Percentiles rank a stretch among this genome's conserved stretches.
Conservation (phyloP, 805 yeast species). For the Candida verbasci region DNA sequence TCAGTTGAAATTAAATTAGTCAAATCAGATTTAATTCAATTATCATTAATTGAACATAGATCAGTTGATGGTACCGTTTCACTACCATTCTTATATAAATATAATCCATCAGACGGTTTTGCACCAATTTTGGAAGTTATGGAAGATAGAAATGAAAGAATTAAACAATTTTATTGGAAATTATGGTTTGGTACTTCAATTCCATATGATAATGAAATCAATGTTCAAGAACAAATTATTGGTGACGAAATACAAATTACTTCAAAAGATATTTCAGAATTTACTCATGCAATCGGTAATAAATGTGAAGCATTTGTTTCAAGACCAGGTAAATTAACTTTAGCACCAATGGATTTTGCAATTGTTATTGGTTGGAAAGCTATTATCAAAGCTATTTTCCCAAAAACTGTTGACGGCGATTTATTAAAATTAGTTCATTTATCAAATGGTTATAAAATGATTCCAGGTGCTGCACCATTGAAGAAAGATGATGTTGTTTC, state of each 20-base stretch:
- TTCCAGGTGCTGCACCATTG: conserved; percentile 87
- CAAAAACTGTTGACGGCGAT: conserved; percentile 93
- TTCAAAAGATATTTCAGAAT: conserved; percentile 77
- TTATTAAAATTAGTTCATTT: conserved; percentile 88
- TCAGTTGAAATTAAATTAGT: conserved; percentile 60
- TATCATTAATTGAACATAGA: conserved; percentile 82
- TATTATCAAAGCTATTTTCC: conserved; percentile 97
- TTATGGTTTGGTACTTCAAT: conserved; percentile 77
- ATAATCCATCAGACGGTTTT: conserved; percentile 83
- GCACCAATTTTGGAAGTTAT: conserved; percentile 91
- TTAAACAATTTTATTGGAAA: conserved; percentile 96
- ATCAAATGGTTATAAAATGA: conserved; percentile 90
- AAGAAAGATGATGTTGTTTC: conserved; percentile 82
- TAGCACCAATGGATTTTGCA: conserved; percentile 99
- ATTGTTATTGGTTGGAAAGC: conserved; percentile 98
- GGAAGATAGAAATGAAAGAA: conserved; percentile 87
- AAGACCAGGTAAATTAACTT: conserved; percentile 75
- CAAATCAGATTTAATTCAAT: conserved; percentile 52
- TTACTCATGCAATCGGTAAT: conserved; percentile 96
- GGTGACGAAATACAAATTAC: conserved; percentile 69
- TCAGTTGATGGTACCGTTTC: conserved; percentile 77
- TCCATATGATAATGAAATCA: conserved; percentile 65
- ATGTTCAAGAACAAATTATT: conserved; percentile 64
- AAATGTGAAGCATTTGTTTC: conserved; percentile 93
- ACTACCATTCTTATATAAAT: conserved; percentile 72